Conservation (phyloP, 208 protist species). For the Leishmania martiniquensis region DNA sequence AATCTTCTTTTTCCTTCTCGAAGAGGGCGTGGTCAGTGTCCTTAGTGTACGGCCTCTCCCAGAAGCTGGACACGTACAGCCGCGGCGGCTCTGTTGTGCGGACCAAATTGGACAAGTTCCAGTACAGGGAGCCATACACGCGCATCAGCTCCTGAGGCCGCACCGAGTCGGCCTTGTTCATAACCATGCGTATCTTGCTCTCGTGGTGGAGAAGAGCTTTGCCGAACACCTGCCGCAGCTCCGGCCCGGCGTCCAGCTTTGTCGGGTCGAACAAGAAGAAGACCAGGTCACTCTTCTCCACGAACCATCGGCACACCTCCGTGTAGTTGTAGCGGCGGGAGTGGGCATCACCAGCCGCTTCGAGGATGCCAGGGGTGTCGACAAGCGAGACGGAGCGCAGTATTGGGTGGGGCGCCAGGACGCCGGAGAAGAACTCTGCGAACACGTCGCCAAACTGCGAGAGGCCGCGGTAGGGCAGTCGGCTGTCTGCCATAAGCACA, state of each 20-base stretch:
- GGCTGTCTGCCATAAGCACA: slow-evolving; percentile 81
- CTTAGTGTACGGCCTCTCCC: slow-evolving; percentile 88
- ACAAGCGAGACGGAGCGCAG: slow-evolving; percentile 94
- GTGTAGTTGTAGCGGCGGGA: slow-evolving; percentile 76
- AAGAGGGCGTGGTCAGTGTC: slow-evolving; percentile 89
- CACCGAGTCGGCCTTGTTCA: slow-evolving; percentile 98
- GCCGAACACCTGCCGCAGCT: slow-evolving; percentile 76
- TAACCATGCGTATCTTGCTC: slow-evolving; percentile 96
- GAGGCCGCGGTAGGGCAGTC: slow-evolving; percentile 92
- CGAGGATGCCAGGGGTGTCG: slow-evolving; percentile 97
- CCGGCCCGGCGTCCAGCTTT: slow-evolving; percentile 94
- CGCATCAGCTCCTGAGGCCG: slow-evolving; percentile 95
- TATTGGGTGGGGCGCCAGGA: slow-evolving; percentile 80
- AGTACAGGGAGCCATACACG: slow-evolving; percentile 98
- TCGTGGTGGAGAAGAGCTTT: slow-evolving; percentile 85
- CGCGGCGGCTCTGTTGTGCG: slow-evolving; percentile 95
- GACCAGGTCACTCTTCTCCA: slow-evolving; percentile 94
- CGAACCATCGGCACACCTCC: slow-evolving; percentile 93
- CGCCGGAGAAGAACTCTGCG: slow-evolving; percentile 85
- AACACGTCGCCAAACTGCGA: slow-evolving; percentile 89
- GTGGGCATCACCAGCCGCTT: slow-evolving; percentile 86
- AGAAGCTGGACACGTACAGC: slow-evolving; percentile 97
- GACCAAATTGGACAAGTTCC: slow-evolving; percentile 96
- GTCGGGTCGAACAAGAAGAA: slow-evolving; percentile 98
- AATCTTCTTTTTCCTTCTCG: slow-evolving; percentile 82